Evolutionary conservation across 345 rosid genomes (phyloP).

Genomic region (Gossypium sturtianum): DNA sequence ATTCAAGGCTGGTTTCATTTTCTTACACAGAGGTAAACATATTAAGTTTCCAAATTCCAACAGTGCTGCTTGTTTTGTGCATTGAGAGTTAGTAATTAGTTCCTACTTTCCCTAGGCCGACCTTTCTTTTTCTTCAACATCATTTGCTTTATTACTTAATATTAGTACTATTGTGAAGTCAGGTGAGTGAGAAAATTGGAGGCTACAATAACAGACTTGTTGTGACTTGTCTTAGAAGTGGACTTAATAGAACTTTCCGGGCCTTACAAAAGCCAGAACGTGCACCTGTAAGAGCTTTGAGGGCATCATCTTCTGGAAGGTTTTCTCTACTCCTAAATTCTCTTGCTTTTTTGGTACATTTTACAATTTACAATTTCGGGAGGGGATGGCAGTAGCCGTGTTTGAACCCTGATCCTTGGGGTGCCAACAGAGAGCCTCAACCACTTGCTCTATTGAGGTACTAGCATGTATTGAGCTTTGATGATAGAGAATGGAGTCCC

Average conservation of each 20-base stretch:
- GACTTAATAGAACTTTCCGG: conserved; percentile 81
- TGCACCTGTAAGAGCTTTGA: conserved; percentile 86
- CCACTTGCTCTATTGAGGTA: too few relatives aligned
- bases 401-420: too few relatives aligned
- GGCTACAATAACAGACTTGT: conserved; percentile 86
- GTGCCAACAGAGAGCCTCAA: too few relatives aligned
- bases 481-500: background rate
- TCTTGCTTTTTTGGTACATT: background rate
- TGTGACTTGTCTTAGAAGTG: conserved; percentile 93
- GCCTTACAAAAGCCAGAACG: conserved; percentile 96
- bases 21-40: conserved; percentile 11
- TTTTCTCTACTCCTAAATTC: conserved; percentile 22
- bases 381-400: too few relatives aligned
- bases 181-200: conserved; percentile 90
- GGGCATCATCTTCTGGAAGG: conserved; percentile 98
- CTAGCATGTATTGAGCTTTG: background rate
- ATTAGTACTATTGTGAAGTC: conserved; percentile 23
- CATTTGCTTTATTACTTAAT: background rate
- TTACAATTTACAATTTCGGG: too few relatives aligned
- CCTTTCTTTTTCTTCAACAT: conserved; percentile 8
- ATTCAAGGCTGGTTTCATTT: conserved; percentile 83
- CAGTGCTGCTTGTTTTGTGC: background rate
- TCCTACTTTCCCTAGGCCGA: background rate
- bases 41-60: background rate
- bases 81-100: background rate